A percentile compares a stretch with the other conserved stretches of the same genome.
Evolutionary conservation across 192 early-diverging fungal species (phyloP).

Genomic region (Coemansia erecta): DNA sequence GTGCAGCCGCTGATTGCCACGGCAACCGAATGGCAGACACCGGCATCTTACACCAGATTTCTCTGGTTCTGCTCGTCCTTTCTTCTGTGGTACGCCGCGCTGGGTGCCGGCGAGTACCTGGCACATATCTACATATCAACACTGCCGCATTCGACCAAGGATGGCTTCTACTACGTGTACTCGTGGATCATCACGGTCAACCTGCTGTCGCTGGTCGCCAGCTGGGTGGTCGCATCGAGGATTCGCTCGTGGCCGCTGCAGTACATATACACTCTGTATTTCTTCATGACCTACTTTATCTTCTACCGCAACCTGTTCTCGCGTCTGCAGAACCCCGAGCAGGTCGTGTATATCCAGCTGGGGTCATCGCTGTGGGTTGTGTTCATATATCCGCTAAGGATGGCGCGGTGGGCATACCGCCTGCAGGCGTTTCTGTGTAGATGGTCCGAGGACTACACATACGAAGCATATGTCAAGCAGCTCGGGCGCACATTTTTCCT

Average conservation of each 20-base stretch:
- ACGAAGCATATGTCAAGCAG: conserved; percentile 66
- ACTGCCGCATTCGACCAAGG: conserved; percentile 57
- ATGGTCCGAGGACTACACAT: conserved; percentile 60
- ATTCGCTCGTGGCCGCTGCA: conserved; percentile 67
- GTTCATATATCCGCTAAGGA: conserved; percentile 70
- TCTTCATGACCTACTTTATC: conserved; percentile 79
- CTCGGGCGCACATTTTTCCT: conserved; percentile 69
- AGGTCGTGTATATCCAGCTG: conserved; percentile 65
- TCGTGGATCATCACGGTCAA: conserved; percentile 70
- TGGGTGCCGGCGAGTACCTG: conserved; percentile 68
- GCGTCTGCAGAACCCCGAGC: conserved; percentile 64
- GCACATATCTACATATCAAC: conserved; percentile 62
- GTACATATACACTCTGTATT: conserved; percentile 72
- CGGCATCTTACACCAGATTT: conserved; percentile 69
- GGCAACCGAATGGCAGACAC: conserved; percentile 58
- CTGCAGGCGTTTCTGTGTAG: conserved; percentile 47
- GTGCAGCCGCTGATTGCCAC: conserved; percentile 60
- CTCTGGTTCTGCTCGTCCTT: conserved; percentile 74
- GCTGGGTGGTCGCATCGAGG: conserved; percentile 63
- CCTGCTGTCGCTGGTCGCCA: conserved; percentile 62
- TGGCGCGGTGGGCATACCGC: conserved; percentile 60
- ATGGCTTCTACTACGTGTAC: conserved; percentile 71
- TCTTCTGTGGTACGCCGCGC: conserved; percentile 63
- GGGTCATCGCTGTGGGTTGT: conserved; percentile 74
- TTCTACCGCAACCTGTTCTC: conserved; percentile 79